Evolutionary conservation across 345 rosid species (phyloP).

Genomic region (Eucalyptus viminalis): DNA sequence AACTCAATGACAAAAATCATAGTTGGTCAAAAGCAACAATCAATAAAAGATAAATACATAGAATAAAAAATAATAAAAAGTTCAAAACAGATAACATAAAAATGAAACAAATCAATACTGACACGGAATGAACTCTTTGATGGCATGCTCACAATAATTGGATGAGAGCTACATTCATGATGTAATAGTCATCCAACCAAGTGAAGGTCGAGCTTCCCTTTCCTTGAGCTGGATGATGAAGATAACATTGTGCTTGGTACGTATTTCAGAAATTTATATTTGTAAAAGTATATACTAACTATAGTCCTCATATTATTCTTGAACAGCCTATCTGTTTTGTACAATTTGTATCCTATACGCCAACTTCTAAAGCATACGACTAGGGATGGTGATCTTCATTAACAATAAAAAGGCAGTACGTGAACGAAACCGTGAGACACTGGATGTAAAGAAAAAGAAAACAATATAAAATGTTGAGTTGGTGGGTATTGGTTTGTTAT

Average conservation of each 20-base stretch:
- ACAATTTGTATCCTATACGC: neutral
- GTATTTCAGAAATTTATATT: neutral
- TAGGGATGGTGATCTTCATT: neutral
- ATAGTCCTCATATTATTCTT: neutral
- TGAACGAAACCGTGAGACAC: neutral
- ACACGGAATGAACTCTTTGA: slow-evolving; percentile 29
- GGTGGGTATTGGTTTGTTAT: neutral
- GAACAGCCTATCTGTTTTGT: neutral
- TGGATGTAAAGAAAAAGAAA: neutral
- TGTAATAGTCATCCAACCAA: slow-evolving; percentile 3
- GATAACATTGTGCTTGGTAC: slow-evolving; percentile 5
- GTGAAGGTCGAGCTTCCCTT: neutral
- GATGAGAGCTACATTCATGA: slow-evolving; percentile 26
- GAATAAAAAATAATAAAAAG: no score
- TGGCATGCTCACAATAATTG: slow-evolving; percentile 42
- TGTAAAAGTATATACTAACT: neutral
- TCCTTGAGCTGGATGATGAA: slow-evolving; percentile 10
- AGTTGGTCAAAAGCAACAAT: neutral
- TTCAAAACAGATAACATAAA: no score
- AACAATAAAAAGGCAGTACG: neutral
- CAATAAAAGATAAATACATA: neutral
- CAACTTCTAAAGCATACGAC: neutral
- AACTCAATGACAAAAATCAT: neutral
- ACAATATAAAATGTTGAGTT: neutral
- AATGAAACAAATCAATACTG: neutral